phyloP scores from a whole-genome alignment of 1,139 yeast genomes.

The Pichia sp. region DNA sequence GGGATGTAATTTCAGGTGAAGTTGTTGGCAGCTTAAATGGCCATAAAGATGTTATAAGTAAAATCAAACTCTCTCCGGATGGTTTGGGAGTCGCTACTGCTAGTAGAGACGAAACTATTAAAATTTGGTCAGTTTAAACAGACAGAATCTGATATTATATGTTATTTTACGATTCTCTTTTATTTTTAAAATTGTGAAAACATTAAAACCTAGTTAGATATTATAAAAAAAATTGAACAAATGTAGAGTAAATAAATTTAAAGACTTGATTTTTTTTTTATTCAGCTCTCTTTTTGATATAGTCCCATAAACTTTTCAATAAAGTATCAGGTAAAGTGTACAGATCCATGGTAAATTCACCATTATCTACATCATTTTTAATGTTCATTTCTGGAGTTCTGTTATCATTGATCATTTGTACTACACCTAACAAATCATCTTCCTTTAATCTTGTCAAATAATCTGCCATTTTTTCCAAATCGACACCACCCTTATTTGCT shows the following conservation, averaged over 20 bases:
- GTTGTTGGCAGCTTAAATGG: conserved; percentile 50
- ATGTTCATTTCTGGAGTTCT: conserved; percentile 93
- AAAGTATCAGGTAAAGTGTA: conserved; percentile 89
- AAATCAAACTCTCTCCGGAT: conserved; percentile 62
- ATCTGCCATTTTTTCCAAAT: conserved; percentile 83
- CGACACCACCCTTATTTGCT: conserved; percentile 63
- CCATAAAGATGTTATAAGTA: conserved; percentile 54
- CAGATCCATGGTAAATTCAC: conserved; percentile 95
- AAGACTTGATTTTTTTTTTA: conserved; percentile 16
- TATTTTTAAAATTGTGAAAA: background rate
- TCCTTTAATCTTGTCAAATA: conserved; percentile 83
- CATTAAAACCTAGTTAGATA: too few relatives aligned
- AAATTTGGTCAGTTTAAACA: conserved; percentile 40
- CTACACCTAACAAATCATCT: conserved; percentile 89
- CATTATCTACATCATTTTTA: conserved; percentile 92
- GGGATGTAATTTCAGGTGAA: conserved; percentile 69
- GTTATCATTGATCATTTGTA: conserved; percentile 96
- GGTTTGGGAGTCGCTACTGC: conserved; percentile 69
- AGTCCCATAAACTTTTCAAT: conserved; percentile 91
- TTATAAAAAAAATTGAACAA: too few relatives aligned
- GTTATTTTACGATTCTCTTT: background rate
- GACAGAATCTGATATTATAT: too few relatives aligned
- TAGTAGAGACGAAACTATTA: conserved; percentile 63
- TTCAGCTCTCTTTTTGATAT: conserved; percentile 62
- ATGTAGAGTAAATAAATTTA: background rate